Base-by-base conservation (phyloP, 768 basidiomycete species). In the Amanita pseudoporphyria region DNA sequence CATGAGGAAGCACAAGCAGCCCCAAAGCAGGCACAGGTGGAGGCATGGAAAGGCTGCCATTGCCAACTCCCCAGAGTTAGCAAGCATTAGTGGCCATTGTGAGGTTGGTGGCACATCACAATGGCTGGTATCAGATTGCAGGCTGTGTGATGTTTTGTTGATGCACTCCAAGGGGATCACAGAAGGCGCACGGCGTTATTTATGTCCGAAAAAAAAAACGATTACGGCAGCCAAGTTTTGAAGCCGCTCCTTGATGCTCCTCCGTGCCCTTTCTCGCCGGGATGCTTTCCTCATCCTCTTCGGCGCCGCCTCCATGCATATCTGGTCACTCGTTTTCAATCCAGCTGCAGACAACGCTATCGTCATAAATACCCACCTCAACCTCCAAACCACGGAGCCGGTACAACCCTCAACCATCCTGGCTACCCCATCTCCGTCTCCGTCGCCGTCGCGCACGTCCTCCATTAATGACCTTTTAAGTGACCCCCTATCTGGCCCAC, bases 251-350 rank as follows among this genome's bases (percentile, higher is more conserved):
- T 28, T 71, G 66, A 54, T 71, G 43, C 62, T 71, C 43, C 63
- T 71, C 57, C 69, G 72, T 31, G 53, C 67, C 33, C 58, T 81
- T 26, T 70, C 79, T 6, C 66, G 75, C 26, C 70, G 79, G 28
- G 81, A 84, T 64, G 80, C 72, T 16, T 54, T 82, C 49, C 74
- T 84, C 52, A 62, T 83, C 49, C 67, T 81, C 37, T 53, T 81
- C 12, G 82, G 82, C 18, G 81, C 79, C 0, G 64, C 71, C 14
- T 66, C 66, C 18, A 78, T 77, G 72, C 76, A 82, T 53, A 49
- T 82, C 31, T 71, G 76, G 65, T 63, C 72, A 14, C 52, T 72
- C 2, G 54, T 79, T 36, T 62, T 71, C 54, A 47, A 51, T 32
- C 47, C 54, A 48, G 22, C 45, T 63, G 41, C 36, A 58, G 41